Evolutionary conservation across 2,329 filamentous ascomycete genomes (phyloP).

Genomic region (Nothomitra cinnamomea): DNA sequence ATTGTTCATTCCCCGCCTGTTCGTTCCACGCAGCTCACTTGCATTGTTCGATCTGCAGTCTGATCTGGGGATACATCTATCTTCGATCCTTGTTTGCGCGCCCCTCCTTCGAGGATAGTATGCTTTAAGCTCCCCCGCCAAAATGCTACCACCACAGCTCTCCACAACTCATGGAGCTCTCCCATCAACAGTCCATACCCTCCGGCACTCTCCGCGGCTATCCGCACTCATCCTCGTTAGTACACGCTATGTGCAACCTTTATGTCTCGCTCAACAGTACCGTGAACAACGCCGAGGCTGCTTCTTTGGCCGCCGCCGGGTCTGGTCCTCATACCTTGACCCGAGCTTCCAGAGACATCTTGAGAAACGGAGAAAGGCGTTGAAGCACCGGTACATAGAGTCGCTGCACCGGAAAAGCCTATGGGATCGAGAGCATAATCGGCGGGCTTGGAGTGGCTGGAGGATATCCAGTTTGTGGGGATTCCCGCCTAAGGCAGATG

Average conservation of each 20-base stretch:
- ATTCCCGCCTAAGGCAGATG: background rate
- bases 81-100: background rate
- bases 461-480: constrained; percentile 12
- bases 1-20: no score
- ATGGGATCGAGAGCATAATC: constrained; percentile 1
- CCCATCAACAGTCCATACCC: background rate
- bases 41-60: no score
- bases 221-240: background rate
- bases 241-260: background rate
- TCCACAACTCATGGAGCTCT: background rate
- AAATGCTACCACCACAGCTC: background rate
- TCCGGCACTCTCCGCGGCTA: background rate
- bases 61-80: background rate
- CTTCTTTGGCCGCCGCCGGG: constrained; percentile 24
- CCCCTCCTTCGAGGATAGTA: background rate
- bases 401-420: constrained; percentile 23
- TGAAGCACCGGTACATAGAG: constrained; percentile 31
- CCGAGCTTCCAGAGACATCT: constrained; percentile 26
- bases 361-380: constrained; percentile 26
- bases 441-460: constrained; percentile 5
- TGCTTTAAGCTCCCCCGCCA: background rate
- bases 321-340: constrained; percentile 29
- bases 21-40: no score
- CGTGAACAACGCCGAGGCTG: constrained; percentile 29
- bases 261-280: constrained; percentile 9